Conservation (phyloP, 345 rosid genomes). For the Barbarea vulgaris region DNA sequence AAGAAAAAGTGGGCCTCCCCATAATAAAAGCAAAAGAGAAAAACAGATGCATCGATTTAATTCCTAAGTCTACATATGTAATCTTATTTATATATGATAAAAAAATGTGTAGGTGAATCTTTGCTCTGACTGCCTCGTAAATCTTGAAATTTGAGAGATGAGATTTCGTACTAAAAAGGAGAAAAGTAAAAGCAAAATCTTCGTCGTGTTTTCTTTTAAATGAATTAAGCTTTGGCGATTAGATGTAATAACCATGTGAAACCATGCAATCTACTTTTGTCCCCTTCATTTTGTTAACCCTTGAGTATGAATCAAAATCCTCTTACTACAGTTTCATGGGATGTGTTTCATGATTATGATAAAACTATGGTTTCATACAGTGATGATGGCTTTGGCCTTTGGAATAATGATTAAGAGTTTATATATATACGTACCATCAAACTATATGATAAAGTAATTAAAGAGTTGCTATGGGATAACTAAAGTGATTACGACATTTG, state of each 20-base stretch:
- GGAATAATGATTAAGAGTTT: constrained; percentile 11
- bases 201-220: background rate
- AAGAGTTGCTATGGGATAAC: background rate
- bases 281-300: constrained; percentile 20
- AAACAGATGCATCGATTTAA: constrained; percentile 19
- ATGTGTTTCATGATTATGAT: constrained; percentile 14
- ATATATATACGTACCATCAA: constrained; percentile 20
- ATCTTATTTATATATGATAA: background rate
- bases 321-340: constrained; percentile 26
- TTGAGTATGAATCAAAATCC: constrained; percentile 18
- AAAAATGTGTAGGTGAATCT: constrained; percentile 22
- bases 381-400: background rate
- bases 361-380: constrained; percentile 14
- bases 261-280: constrained; percentile 31
- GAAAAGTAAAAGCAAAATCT: constrained; percentile 38
- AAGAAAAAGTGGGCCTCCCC: constrained; percentile 35
- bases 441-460: constrained; percentile 3
- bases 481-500: constrained; percentile 32
- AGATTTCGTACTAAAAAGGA: constrained; percentile 32
- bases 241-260: constrained; percentile 31
- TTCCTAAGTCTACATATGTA: constrained; percentile 1
- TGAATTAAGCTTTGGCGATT: constrained; percentile 20
- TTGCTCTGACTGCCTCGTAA: constrained; percentile 38
- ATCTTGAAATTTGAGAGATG: constrained; percentile 23
- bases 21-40: constrained; percentile 32